Base-by-base conservation (phyloP, 2,329 filamentous ascomycete genomes). In the Tolypocladium ovalisporum region DNA sequence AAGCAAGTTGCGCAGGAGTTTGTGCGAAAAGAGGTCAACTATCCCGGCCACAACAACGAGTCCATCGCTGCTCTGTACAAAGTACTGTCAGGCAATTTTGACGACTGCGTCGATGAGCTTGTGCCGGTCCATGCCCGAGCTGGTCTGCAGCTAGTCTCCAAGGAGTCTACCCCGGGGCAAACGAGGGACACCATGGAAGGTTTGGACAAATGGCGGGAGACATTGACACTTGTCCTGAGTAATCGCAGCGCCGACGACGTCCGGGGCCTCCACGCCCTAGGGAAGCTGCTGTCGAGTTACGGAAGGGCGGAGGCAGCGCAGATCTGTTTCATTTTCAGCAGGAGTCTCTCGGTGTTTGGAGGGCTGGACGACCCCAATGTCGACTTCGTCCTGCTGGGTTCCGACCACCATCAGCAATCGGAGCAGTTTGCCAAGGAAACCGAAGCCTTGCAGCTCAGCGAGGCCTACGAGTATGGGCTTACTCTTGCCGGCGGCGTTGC, bases 1-100 rank as follows among this genome's bases (percentile, higher is more conserved):
- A 95, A 91, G 70, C 89, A 95, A 68, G 92, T 99, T 32, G 85
- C 91, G 0, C 91, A 96, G 66, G 94, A 99, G 66, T 99, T 99
- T 66, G 88, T 99, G 22, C 87, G 91, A 63, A 92, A 95, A 66
- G 94, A 99, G 70, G 90, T 99, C 57, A 95, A 94, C 69, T 87
- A 87, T 55, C 77, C 86, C 4, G 85, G 89, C 2, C 84, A 86
- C 56, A 89, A 88, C 64, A 91, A 91, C 56, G 89, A 97, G 70
- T 89, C 93, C 2, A 78, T 99, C 52, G 92, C 93, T 35, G 90
- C 93, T 0, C 75, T 99, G 4, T 99, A 99, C 70, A 90, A 96
- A 67, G 86, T 97, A 1, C 86, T 99, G 60, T 94, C 92, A 29
- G 93, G 94, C 0, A 99, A 97, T 67, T 84, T 88, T 58, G 92